These are phyloP conservation scores for Ogataea ramenticola DNA, from an alignment of 805 yeast genomes.

Conservation along the genomic window DNA sequence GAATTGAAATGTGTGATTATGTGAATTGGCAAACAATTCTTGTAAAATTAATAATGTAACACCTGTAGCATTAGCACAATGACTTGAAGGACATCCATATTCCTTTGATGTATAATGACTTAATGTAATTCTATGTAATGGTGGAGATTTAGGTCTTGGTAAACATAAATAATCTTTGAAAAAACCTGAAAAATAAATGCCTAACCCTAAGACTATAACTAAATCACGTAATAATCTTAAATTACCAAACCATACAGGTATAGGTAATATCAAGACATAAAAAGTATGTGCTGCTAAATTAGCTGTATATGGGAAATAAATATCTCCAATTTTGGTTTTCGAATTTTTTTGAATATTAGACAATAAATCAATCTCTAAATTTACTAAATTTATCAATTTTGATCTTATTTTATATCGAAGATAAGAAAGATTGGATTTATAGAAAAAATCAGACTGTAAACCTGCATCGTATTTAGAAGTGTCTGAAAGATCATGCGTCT, in stretches of 20 bases:
- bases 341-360: slow-evolving; percentile 43
- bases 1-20: slow-evolving; percentile 2
- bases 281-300: slow-evolving; percentile 90
- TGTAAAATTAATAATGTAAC: slow-evolving; percentile 49
- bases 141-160: slow-evolving; percentile 92
- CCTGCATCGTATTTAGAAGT: slow-evolving; percentile 58
- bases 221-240: slow-evolving; percentile 51
- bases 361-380: slow-evolving; percentile 59
- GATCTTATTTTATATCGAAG: slow-evolving; percentile 49
- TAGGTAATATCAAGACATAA: slow-evolving; percentile 81
- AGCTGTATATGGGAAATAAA: slow-evolving; percentile 82
- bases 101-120: slow-evolving; percentile 87
- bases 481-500: slow-evolving; percentile 11
- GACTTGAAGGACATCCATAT: slow-evolving; percentile 93
- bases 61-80: slow-evolving; percentile 89
- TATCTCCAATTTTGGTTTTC: slow-evolving; percentile 50
- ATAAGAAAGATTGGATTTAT: slow-evolving; percentile 49
- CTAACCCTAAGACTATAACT: slow-evolving; percentile 54
- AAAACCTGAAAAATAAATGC: slow-evolving; percentile 65
- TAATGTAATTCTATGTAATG: slow-evolving; percentile 82
- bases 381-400: slow-evolving; percentile 45
- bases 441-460: slow-evolving; percentile 58
- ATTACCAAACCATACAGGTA: slow-evolving; percentile 77
- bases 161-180: slow-evolving; percentile 81
- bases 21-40: slow-evolving; percentile 11